Evolutionary conservation across 352 stramenopile genomes (phyloP).

Genomic region (Phytophthora ohioensis): DNA sequence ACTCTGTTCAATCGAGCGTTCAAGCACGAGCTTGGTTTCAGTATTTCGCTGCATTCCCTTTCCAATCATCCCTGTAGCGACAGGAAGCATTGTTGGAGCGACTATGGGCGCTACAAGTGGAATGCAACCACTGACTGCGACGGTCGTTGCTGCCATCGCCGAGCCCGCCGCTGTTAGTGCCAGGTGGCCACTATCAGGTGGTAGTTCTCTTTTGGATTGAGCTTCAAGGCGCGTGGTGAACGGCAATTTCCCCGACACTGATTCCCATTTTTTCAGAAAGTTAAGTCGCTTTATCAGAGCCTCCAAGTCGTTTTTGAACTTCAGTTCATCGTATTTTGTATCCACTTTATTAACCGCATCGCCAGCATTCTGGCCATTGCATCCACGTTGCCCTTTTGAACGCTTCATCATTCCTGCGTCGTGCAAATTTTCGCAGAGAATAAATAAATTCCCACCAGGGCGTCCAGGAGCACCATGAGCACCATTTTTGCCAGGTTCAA

Average conservation of each 20-base stretch:
- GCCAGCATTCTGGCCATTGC: background rate
- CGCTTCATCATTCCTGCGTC: background rate
- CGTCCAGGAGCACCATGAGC: too few relatives aligned
- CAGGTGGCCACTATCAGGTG: background rate
- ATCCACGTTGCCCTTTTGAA: background rate
- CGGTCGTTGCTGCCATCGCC: constrained; percentile 1
- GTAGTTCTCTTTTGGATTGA: background rate
- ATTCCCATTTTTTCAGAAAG: constrained; percentile 1
- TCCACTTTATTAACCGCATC: background rate
- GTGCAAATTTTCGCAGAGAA: too few relatives aligned
- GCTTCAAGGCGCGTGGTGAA: background rate
- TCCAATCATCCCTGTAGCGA: constrained; percentile 3
- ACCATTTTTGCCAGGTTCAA: too few relatives aligned
- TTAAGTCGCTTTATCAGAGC: background rate
- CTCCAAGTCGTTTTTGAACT: background rate
- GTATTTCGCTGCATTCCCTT: constrained; percentile 7
- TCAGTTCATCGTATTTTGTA: background rate
- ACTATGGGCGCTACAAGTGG: constrained; percentile 4
- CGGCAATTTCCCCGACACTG: background rate
- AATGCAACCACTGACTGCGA: constrained; percentile 4
- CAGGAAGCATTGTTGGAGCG: constrained; percentile 9
- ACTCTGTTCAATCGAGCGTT: background rate
- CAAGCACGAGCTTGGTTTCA: background rate
- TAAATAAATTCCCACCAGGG: too few relatives aligned
- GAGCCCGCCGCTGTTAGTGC: background rate